Conservation (phyloP, 2,329 filamentous ascomycete genomes). For the Penicillium digitatum region DNA sequence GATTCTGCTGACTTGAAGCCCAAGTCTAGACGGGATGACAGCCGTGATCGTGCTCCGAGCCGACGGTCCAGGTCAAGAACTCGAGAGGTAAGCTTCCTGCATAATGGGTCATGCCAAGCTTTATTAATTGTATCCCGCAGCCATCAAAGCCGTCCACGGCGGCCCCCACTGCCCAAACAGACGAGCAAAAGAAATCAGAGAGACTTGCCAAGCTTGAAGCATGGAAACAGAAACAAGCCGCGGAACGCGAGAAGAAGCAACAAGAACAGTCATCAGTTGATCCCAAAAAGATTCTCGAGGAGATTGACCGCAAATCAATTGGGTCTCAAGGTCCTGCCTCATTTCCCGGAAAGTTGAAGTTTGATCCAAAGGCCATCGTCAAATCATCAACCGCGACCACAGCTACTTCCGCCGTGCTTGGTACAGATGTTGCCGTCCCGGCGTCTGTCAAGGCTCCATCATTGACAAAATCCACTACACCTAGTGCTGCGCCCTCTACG, state of each 20-base stretch:
- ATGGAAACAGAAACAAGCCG: conserved; percentile 84
- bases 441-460: conserved; percentile 45
- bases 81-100: conserved; percentile 53
- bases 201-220: conserved; percentile 76
- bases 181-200: conserved; percentile 74
- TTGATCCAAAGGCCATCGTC: conserved; percentile 79
- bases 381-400: conserved; percentile 61
- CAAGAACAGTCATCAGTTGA: conserved; percentile 62
- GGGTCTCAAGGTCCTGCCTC: conserved; percentile 54
- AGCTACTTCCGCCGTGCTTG: conserved; percentile 53
- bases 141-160: conserved; percentile 50
- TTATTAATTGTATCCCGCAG: conserved; percentile 35
- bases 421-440: conserved; percentile 53
- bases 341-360: conserved; percentile 80
- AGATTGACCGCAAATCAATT: conserved; percentile 68
- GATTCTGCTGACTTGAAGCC: conserved; percentile 67
- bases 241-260: conserved; percentile 68
- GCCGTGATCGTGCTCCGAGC: conserved; percentile 52
- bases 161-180: conserved; percentile 52
- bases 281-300: conserved; percentile 63
- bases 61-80: conserved; percentile 50
- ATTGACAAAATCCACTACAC: conserved; percentile 34
- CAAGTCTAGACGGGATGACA: conserved; percentile 64
- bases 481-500: conserved; percentile 40
- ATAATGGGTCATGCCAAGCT: not conserved